Conservation (phyloP, 441 rosid species). For the Mallotus japonicus region DNA sequence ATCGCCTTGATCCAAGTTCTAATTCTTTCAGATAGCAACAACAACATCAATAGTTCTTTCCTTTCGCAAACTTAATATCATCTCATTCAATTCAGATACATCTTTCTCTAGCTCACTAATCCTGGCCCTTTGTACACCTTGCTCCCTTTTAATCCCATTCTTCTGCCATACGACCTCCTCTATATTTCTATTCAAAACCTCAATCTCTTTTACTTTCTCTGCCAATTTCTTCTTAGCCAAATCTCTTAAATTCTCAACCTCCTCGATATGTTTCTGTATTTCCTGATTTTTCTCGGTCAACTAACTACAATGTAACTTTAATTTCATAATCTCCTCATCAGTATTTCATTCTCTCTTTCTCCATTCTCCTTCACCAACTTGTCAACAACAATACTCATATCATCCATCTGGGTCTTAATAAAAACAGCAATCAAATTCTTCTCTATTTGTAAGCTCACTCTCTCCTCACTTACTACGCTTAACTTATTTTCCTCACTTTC, state of each 20-base stretch:
- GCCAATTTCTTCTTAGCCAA: slow-evolving; percentile 29
- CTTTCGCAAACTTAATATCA: slow-evolving; percentile 25
- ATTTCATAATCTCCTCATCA: slow-evolving; percentile 31
- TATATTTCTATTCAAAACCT: slow-evolving; percentile 32
- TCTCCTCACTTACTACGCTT: slow-evolving; percentile 35
- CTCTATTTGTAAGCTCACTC: slow-evolving; percentile 44
- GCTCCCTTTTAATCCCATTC: slow-evolving; percentile 40
- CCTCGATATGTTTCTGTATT: slow-evolving; percentile 23
- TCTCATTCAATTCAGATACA: slow-evolving; percentile 26
- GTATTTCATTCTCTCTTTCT: slow-evolving; percentile 39
- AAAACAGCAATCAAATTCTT: slow-evolving; percentile 34
- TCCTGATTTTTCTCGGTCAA: slow-evolving; percentile 31
- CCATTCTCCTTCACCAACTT: slow-evolving; percentile 34
- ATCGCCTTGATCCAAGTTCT: too few relatives aligned
- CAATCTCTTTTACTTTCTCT: slow-evolving; percentile 29
- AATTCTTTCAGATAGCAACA: too few relatives aligned
- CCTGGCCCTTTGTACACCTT: slow-evolving; percentile 28
- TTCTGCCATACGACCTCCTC: slow-evolving; percentile 35
- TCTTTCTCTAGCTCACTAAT: slow-evolving; percentile 45
- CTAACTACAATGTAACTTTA: slow-evolving; percentile 24
- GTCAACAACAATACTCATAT: slow-evolving; percentile 31
- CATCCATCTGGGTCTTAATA: slow-evolving; percentile 38
- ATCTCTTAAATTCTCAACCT: slow-evolving; percentile 14
- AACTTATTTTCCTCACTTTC: slow-evolving; percentile 40
- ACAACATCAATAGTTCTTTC: too few relatives aligned